phyloP scores from a whole-genome alignment of 495 filamentous ascomycete genomes.

The Cenococcum geophilum region DNA sequence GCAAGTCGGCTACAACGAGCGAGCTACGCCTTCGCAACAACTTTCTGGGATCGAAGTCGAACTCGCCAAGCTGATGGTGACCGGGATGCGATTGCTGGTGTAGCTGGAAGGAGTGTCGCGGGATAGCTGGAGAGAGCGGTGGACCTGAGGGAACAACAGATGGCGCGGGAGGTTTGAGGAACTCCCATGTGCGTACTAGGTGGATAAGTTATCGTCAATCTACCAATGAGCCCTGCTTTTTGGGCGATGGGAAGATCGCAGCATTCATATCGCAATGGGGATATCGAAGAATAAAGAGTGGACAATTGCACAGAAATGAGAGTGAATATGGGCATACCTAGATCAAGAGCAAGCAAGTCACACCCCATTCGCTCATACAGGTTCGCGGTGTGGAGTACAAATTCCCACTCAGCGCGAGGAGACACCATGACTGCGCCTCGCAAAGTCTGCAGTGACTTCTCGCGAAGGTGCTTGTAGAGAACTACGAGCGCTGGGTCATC shows the following conservation, averaged over 20 bases:
- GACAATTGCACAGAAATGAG: background rate
- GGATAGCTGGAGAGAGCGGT: slow-evolving; percentile 24
- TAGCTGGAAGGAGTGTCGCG: slow-evolving; percentile 16
- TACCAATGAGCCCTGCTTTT: background rate
- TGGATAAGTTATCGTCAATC: background rate
- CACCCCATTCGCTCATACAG: slow-evolving; percentile 95
- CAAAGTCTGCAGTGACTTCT: slow-evolving; percentile 78
- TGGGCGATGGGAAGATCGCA: background rate
- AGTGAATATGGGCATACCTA: slow-evolving; percentile 36
- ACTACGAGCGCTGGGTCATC: slow-evolving; percentile 86
- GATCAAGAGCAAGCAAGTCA: slow-evolving; percentile 81
- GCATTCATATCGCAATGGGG: background rate
- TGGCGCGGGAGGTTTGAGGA: slow-evolving; percentile 46
- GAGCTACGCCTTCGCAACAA: slow-evolving; percentile 66
- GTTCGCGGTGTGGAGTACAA: slow-evolving; percentile 80
- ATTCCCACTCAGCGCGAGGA: slow-evolving; percentile 75
- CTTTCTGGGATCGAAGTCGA: slow-evolving; percentile 53
- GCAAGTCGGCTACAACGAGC: slow-evolving; percentile 75
- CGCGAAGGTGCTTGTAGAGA: slow-evolving; percentile 79
- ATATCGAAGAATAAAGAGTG: background rate
- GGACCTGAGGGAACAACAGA: slow-evolving; percentile 42
- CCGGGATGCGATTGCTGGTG: slow-evolving; percentile 10
- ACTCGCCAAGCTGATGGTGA: slow-evolving; percentile 27
- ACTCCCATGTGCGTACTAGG: slow-evolving; percentile 34
- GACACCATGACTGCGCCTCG: slow-evolving; percentile 78